Conservation (phyloP, 805 yeast genomes). For the Candida xyloterini region DNA sequence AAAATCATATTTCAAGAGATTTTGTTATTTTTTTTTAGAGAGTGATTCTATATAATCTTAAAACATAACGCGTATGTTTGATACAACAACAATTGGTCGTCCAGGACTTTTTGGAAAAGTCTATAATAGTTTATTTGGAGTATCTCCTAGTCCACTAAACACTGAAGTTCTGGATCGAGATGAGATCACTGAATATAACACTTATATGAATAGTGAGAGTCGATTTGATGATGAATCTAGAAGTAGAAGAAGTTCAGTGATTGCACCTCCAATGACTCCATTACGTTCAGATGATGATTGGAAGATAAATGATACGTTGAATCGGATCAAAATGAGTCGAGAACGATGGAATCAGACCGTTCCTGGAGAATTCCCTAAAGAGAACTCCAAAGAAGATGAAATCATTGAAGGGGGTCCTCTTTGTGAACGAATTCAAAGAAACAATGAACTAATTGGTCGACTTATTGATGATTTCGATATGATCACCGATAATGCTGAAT, state of each 20-base stretch:
- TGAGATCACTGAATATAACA: constrained; percentile 12
- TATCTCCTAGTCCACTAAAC: constrained; percentile 17
- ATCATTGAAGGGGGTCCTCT: constrained; percentile 1
- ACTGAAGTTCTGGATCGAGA: constrained; percentile 14
- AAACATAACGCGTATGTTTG: constrained; percentile 7
- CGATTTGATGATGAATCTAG: constrained; percentile 1
- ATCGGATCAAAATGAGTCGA: constrained; percentile 17
- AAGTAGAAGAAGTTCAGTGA: constrained; percentile 19
- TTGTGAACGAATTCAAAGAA: constrained; percentile 9
- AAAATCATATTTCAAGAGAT: neutral
- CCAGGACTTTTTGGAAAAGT: constrained; percentile 22
- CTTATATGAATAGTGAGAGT: constrained; percentile 8
- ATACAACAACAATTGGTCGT: constrained; percentile 9
- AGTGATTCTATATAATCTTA: neutral
- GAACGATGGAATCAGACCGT: constrained; percentile 14
- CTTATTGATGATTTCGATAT: constrained; percentile 15
- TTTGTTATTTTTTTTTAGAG: neutral
- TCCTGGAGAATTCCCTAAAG: constrained; percentile 19
- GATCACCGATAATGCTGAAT: constrained; percentile 14
- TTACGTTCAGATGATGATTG: constrained; percentile 14
- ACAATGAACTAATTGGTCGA: constrained; percentile 13
- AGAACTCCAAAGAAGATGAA: neutral
- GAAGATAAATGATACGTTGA: constrained; percentile 23
- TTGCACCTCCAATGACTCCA: constrained; percentile 23
- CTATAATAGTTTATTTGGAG: constrained; percentile 19